Percentiles rank a stretch among this genome's conserved stretches.
These are phyloP conservation scores for Jamesozyma piceae DNA, from an alignment of 805 yeast genomes.

Conservation along the genomic window DNA sequence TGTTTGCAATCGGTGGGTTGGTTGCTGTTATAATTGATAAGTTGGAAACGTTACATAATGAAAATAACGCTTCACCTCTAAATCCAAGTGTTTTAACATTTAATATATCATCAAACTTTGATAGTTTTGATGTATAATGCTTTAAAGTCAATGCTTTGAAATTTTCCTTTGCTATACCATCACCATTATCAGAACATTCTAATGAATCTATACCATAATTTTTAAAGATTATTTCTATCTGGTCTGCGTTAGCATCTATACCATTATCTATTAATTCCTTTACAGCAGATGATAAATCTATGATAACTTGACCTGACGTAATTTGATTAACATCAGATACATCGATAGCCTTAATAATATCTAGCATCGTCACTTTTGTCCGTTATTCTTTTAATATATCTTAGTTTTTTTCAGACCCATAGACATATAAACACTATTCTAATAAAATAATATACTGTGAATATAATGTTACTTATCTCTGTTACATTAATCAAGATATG, in stretches of 20 bases:
- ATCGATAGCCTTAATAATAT: constrained; percentile 30
- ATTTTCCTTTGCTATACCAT: constrained; percentile 48
- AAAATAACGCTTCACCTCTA: constrained; percentile 74
- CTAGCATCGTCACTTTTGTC: neutral
- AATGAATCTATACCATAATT: constrained; percentile 67
- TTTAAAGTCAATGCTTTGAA: constrained; percentile 47
- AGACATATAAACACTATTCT: no score
- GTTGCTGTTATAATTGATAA: constrained; percentile 45
- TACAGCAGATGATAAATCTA: constrained; percentile 64
- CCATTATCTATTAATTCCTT: constrained; percentile 85
- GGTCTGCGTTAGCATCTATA: constrained; percentile 65
- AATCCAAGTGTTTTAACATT: constrained; percentile 55
- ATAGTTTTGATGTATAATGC: constrained; percentile 60
- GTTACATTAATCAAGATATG: no score
- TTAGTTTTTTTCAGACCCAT: no score
- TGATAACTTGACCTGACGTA: constrained; percentile 90
- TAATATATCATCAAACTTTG: constrained; percentile 44
- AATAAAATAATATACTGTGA: no score
- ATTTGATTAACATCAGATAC: constrained; percentile 56
- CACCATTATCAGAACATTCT: constrained; percentile 61
- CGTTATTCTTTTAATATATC: no score
- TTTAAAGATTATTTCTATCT: constrained; percentile 56
- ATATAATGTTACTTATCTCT: no score
- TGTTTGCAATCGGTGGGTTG: constrained; percentile 48
- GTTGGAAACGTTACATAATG: constrained; percentile 49